Evolutionary conservation across 1,139 yeast genomes (phyloP).

Genomic region (Debaryomycetaceae sp.): DNA sequence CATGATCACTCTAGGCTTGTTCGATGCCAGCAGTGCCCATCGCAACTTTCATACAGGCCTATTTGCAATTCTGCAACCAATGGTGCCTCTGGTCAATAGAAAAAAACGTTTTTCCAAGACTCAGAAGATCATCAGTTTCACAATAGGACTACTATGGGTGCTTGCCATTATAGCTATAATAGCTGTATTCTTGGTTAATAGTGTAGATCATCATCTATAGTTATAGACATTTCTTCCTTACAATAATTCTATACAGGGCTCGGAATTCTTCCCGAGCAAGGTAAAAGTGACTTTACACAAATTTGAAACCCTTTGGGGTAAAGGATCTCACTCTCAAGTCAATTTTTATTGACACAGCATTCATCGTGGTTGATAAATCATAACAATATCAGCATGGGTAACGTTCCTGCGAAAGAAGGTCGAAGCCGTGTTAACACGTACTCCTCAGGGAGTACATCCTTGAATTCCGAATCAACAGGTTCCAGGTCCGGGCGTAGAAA

Average conservation of each 20-base stretch:
- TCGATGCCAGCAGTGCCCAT: constrained; percentile 23
- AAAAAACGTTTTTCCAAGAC: constrained; percentile 21
- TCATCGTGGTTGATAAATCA: not conserved
- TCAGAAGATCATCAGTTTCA: constrained; percentile 32
- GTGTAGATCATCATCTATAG: constrained; percentile 6
- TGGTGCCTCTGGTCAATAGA: not conserved
- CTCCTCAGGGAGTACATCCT: constrained; percentile 9
- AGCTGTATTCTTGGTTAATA: constrained; percentile 38
- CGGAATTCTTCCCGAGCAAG: not conserved
- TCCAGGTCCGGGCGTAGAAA: constrained; percentile 14
- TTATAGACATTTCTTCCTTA: not conserved
- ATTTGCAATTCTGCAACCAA: constrained; percentile 3
- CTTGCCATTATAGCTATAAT: constrained; percentile 36
- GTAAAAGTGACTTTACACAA: not conserved
- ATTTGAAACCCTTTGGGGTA: constrained; percentile 2
- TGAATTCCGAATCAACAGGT: constrained; percentile 7
- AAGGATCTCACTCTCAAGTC: constrained; percentile 1
- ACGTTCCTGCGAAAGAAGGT: constrained; percentile 57
- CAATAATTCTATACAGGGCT: not conserved
- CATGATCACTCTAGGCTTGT: constrained; percentile 28
- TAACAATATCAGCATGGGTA: constrained; percentile 44
- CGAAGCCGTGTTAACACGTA: constrained; percentile 24
- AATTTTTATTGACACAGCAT: not conserved
- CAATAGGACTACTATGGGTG: constrained; percentile 35
- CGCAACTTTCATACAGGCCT: constrained; percentile 20